These are phyloP conservation scores for Setaria viridis DNA, from an alignment of 202 grass and related monocot genomes.

Conservation along the genomic window DNA sequence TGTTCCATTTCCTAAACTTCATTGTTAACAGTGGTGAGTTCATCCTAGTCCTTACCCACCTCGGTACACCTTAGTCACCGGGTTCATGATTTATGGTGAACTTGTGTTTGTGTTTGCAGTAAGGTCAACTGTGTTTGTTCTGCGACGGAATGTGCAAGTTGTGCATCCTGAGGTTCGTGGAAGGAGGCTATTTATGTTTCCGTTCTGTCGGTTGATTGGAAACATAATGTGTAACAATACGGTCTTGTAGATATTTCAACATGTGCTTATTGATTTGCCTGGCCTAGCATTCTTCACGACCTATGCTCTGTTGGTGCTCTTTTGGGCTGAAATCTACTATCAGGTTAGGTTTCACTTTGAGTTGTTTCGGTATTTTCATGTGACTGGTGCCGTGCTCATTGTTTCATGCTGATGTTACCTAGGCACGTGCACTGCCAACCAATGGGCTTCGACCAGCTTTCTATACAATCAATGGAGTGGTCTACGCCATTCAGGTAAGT, in stretches of 20 bases:
- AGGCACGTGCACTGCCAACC: conserved; percentile 64
- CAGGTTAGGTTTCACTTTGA: conserved; percentile 48
- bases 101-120: conserved; percentile 37
- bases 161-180: conserved; percentile 54
- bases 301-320: conserved; percentile 69
- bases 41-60: background rate
- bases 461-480: conserved; percentile 57
- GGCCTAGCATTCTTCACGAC: conserved; percentile 71
- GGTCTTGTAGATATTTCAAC: conserved; percentile 59
- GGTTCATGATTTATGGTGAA: background rate
- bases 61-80: background rate
- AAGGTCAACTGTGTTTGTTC: conserved; percentile 52
- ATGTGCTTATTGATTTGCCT: conserved; percentile 70
- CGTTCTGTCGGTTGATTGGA: background rate
- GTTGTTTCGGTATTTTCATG: background rate
- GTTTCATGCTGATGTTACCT: conserved; percentile 22
- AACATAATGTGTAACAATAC: background rate
- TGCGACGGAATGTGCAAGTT: conserved; percentile 53
- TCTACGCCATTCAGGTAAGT: conserved; percentile 62
- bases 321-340: conserved; percentile 87
- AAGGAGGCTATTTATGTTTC: background rate
- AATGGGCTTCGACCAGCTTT: conserved; percentile 67
- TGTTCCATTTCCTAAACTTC: conserved; percentile 97
- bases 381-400: conserved; percentile 18
- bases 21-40: conserved; percentile 82